Evolutionary conservation across 805 yeast genomes (phyloP).

Genomic region (Teunomyces cretensis): DNA sequence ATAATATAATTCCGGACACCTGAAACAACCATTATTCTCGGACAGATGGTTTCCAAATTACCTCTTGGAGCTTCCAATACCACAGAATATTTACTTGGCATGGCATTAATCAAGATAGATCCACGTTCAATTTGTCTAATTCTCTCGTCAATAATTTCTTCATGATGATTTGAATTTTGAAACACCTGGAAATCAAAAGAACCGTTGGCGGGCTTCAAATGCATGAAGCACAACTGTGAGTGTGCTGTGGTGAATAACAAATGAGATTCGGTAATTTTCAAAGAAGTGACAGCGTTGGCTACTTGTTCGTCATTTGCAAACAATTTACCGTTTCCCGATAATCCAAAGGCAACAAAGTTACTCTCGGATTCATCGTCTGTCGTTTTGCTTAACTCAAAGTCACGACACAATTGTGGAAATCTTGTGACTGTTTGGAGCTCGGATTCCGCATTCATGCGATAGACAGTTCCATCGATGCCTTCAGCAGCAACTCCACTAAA

Average conservation of each 20-base stretch:
- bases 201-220: constrained; percentile 46
- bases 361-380: constrained; percentile 16
- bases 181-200: constrained; percentile 36
- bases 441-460: constrained; percentile 32
- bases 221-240: constrained; percentile 77
- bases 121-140: constrained; percentile 89
- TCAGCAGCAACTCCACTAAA: constrained; percentile 55
- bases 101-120: constrained; percentile 73
- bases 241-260: constrained; percentile 86
- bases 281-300: constrained; percentile 77
- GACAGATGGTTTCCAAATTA: constrained; percentile 88
- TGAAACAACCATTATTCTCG: constrained; percentile 85
- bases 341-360: constrained; percentile 58
- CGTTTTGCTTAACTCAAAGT: constrained; percentile 40
- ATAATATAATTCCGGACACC: constrained; percentile 75
- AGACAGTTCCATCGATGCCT: constrained; percentile 61
- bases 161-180: constrained; percentile 21
- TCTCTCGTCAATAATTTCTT: constrained; percentile 64
- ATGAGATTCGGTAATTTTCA: constrained; percentile 68
- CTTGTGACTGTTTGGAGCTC: constrained; percentile 39
- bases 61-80: constrained; percentile 95
- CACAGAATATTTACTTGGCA: constrained; percentile 81
- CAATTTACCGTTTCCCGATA: constrained; percentile 73
- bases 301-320: constrained; percentile 60
- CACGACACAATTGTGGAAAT: constrained; percentile 72